Base-by-base conservation (phyloP, 306 rosid species). In the Fragaria ananassa region DNA sequence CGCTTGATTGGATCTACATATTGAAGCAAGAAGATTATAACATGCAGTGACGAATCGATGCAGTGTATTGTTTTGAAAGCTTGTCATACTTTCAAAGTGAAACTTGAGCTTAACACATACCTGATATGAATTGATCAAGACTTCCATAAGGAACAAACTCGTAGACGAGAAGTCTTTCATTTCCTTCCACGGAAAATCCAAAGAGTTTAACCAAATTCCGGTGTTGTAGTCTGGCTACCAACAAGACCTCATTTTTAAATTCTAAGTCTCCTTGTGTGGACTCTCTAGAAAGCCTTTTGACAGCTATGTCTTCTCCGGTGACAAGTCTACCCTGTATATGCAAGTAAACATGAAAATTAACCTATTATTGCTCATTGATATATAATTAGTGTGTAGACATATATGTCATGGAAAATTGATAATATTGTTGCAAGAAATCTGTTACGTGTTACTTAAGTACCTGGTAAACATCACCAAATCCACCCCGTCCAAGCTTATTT, bases 401-500 rank as follows among this genome's bases (percentile, higher is more conserved):
- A 39, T 39, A 14, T 14, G 18, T 53, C 23, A 53, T 17, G 58
- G 4, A 15, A 5, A 51, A 15, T 15, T 51, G 21, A 51, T 44
- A 17, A 66, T 13, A n/a, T 41, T 12, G 21, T 66, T 7, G 47
- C 47, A 7, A 44, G 45, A 14, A 17, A 5, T 21, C 1, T 44
- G 19, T 11, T 45, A 12, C 5, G 45, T 68, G 29, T 27, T 27
- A 27, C 29, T 27, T 27, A 27, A 27, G 12, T 44, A 68, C 54
- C 35, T 10, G 45, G 37, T 68, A 45, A 5, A 68, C 54, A 46
- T 31, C 1, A 69, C 73, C 57, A 69, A 69, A 69, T 69, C 73
- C 73, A 45, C 73, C 73, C 17, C 57, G 21, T 69, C 57, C 75
- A 19, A 71, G 64, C 75, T 51, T 71, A 53, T 71, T 71, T 19